These are phyloP conservation scores for Zygoascus sp. DNA, from an alignment of 1,139 yeast genomes.

Conservation along the genomic window DNA sequence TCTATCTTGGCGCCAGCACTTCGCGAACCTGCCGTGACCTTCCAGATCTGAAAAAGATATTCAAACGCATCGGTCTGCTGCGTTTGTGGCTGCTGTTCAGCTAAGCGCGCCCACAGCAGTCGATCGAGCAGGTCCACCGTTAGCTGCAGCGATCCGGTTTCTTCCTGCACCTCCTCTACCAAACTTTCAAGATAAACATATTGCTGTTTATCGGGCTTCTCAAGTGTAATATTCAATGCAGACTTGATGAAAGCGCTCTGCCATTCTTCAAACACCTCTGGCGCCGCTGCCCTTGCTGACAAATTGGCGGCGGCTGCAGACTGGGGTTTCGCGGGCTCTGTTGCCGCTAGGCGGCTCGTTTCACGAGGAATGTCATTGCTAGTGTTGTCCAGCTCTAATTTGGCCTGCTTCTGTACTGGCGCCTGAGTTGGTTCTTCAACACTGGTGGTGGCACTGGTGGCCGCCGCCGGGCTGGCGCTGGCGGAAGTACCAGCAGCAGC, in stretches of 20 bases:
- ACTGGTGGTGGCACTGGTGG: neutral
- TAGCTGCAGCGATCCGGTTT: slow-evolving; percentile 15
- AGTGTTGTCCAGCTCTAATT: no score
- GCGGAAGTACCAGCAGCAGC: no score
- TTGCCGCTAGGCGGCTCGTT: no score
- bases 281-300: neutral
- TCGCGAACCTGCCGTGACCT: neutral
- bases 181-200: slow-evolving; percentile 17
- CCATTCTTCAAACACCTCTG: slow-evolving; percentile 22
- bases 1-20: neutral
- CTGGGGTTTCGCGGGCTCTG: neutral
- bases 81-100: neutral
- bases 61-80: slow-evolving; percentile 14
- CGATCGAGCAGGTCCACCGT: slow-evolving; percentile 28
- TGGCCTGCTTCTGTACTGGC: no score
- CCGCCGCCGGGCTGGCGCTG: neutral
- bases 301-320: slow-evolving; percentile 1
- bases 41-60: slow-evolving; percentile 4
- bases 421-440: neutral
- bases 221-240: slow-evolving; percentile 22
- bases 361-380: no score
- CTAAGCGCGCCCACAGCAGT: slow-evolving; percentile 29
- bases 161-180: slow-evolving; percentile 19
- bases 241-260: slow-evolving; percentile 21
- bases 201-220: slow-evolving; percentile 12